Base-by-base conservation (phyloP, 2,329 filamentous ascomycete genomes). In the Tolypocladium ophioglossoides region DNA sequence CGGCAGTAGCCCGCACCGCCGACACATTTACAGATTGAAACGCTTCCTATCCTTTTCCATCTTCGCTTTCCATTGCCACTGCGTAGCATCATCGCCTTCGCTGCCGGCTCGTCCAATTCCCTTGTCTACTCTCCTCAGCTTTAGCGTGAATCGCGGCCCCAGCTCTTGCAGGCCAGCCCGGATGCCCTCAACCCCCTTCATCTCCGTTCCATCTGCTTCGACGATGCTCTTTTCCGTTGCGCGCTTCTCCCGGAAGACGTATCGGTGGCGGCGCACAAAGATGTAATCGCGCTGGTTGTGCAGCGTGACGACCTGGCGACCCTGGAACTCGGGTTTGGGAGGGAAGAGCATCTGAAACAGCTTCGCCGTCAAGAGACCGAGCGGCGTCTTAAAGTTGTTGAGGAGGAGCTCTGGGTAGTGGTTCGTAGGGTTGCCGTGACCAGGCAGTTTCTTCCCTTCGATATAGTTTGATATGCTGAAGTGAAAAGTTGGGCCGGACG, bases 241-340 rank as follows among this genome's bases (percentile, higher is more conserved):
- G 12, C 86, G 79, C 75, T 94, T 95, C 56, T 97, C 90, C 16
- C 94, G 82, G 74, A 99, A 96, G 1, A 95, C 81, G 66, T 99
- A 99, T 49, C 94, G 79, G 70, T 97, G 91, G 39, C 91, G 78
- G 6, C 94, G 80, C 52, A 97, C 79, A 69, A 99, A 99, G 62
- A 97, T 94, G 70, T 92, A 97, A 70, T 97, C 92, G 59, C 92
- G 86, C 74, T 96, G 91, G 63, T 96, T 96, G 71, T 96, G 91
- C 52, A 96, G 73, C 1, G 92, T 96, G 10, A 96, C 84, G 1
- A 96, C 91, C 65, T 96, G 91, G 27, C 92, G 78, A 5, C 92
- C 92, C 61, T 87, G 79, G 7, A 97, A 76, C 63, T 97, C 89
- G 0, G 94, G 92, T 46, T 83, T 81, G 0, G 85, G 81, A 0